These are phyloP conservation scores for Ceratobasidium sp. DNA, from an alignment of 1,284 basidiomycete species.

Conservation along the genomic window DNA sequence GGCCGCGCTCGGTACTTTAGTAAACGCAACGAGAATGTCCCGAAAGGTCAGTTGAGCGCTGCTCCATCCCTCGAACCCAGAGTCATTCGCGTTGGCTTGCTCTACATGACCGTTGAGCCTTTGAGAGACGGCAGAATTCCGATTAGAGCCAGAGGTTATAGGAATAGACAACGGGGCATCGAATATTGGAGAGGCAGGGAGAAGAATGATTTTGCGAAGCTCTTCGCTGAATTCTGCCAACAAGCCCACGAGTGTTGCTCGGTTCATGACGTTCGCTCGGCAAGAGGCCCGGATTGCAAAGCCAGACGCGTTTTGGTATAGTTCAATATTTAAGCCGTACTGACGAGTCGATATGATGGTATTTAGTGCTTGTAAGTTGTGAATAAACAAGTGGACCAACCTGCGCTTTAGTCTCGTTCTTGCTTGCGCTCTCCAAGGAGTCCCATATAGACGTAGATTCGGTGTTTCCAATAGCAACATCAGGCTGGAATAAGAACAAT, in stretches of 20 bases:
- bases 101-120: not conserved
- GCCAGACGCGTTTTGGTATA: conserved; percentile 56
- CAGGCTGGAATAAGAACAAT: conserved; percentile 65
- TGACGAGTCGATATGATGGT: conserved; percentile 50
- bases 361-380: conserved; percentile 5
- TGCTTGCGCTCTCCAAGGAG: conserved; percentile 25
- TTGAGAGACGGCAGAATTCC: not conserved
- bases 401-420: conserved; percentile 58
- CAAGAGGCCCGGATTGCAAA: conserved; percentile 40
- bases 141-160: not conserved
- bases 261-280: conserved; percentile 26
- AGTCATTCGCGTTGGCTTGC: not conserved
- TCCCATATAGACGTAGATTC: conserved; percentile 51
- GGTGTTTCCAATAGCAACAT: conserved; percentile 40
- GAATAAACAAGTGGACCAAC: conserved; percentile 52
- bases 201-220: conserved; percentile 9
- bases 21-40: conserved; percentile 33
- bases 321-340: conserved; percentile 66
- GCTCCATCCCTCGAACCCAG: conserved; percentile 39
- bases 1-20: conserved; percentile 37
- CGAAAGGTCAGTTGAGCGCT: conserved; percentile 20
- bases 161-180: not conserved
- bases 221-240: conserved; percentile 6
- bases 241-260: conserved; percentile 8
- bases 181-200: conserved; percentile 13